Percentiles rank a stretch among this genome's conserved stretches.
Evolutionary conservation across 495 filamentous ascomycete genomes (phyloP).

Genomic region (Mytilinidion resinicola): DNA sequence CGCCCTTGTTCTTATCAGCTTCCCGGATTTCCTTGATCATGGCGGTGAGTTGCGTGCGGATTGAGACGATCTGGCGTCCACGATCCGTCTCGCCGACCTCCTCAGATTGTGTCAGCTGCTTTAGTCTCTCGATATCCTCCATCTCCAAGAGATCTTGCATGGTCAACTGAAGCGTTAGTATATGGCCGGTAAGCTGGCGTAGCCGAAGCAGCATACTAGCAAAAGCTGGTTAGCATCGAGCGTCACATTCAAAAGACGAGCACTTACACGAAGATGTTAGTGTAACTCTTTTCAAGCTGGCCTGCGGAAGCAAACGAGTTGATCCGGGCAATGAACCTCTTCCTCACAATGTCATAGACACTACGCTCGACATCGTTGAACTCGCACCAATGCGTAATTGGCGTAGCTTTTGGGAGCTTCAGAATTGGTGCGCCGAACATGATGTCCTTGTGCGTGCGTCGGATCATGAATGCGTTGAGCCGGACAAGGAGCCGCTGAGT

Average conservation of each 20-base stretch:
- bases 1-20: conserved; percentile 3
- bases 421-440: conserved; percentile 53
- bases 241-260: neutral
- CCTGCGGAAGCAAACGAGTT: conserved; percentile 31
- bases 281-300: conserved; percentile 29
- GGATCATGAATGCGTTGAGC: conserved; percentile 45
- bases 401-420: conserved; percentile 42
- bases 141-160: conserved; percentile 41
- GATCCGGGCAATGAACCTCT: conserved; percentile 36
- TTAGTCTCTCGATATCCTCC: conserved; percentile 37
- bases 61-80: conserved; percentile 14
- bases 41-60: conserved; percentile 24
- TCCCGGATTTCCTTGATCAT: conserved; percentile 11
- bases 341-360: conserved; percentile 44
- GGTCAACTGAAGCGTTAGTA: conserved; percentile 43
- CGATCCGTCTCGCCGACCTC: neutral
- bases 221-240: neutral
- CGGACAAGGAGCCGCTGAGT: conserved; percentile 28
- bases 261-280: conserved; percentile 27
- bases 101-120: conserved; percentile 22
- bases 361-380: conserved; percentile 45
- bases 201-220: conserved; percentile 42
- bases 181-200: conserved; percentile 49
- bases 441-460: conserved; percentile 46
- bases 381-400: conserved; percentile 35